Conservation (phyloP, 805 yeast genomes). For the Nematodospora valgi region DNA sequence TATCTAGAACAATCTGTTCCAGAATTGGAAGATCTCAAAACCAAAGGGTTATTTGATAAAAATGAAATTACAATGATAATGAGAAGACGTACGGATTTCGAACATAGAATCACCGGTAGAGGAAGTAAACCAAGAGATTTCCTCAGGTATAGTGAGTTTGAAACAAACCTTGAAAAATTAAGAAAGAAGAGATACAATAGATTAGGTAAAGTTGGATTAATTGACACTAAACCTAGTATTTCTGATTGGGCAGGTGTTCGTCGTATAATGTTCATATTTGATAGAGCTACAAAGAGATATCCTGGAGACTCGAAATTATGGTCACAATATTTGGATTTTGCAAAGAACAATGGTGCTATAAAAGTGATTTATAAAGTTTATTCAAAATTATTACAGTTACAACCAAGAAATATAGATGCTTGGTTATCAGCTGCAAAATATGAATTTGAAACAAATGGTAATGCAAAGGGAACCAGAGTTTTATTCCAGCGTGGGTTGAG, state of each 20-base stretch:
- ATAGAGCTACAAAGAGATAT: slow-evolving; percentile 75
- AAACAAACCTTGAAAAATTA: slow-evolving; percentile 70
- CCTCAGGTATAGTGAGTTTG: slow-evolving; percentile 75
- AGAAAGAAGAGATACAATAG: slow-evolving; percentile 69
- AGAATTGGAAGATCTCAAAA: slow-evolving; percentile 83
- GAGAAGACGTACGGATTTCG: slow-evolving; percentile 94
- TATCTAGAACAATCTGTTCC: slow-evolving; percentile 73
- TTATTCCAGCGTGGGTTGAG: slow-evolving; percentile 81
- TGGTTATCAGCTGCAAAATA: slow-evolving; percentile 96
- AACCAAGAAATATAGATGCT: slow-evolving; percentile 85
- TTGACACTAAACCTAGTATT: slow-evolving; percentile 60
- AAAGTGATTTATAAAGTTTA: slow-evolving; percentile 73
- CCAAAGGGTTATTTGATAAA: slow-evolving; percentile 76
- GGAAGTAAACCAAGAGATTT: slow-evolving; percentile 79
- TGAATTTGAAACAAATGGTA: slow-evolving; percentile 85
- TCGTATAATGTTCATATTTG: slow-evolving; percentile 76
- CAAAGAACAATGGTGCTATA: slow-evolving; percentile 64
- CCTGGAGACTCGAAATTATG: slow-evolving; percentile 78
- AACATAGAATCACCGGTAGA: slow-evolving; percentile 81
- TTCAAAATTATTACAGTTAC: slow-evolving; percentile 73
- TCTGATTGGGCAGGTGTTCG: slow-evolving; percentile 87
- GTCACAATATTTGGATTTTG: slow-evolving; percentile 69
- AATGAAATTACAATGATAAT: slow-evolving; percentile 80
- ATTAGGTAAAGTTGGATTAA: slow-evolving; percentile 49
- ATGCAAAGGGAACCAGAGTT: slow-evolving; percentile 83